phyloP scores from a whole-genome alignment of 2,329 filamentous ascomycete genomes.

The Penicillium brevicompactum region DNA sequence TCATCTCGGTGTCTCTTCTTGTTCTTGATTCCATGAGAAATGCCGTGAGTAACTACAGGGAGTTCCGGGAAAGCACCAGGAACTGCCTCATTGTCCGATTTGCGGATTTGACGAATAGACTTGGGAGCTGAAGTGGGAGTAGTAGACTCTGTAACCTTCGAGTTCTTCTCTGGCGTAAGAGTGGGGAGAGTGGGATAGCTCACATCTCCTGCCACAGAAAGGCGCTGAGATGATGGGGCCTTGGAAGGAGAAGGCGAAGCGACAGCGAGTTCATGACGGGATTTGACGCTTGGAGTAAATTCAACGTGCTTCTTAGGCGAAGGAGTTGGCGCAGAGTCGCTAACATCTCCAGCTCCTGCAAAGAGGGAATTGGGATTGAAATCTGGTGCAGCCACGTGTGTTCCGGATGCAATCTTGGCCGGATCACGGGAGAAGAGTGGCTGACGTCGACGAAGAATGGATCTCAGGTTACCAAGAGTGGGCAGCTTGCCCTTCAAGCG shows the following conservation, averaged over 20 bases:
- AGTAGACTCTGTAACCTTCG: conserved; percentile 11
- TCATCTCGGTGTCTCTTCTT: conserved; percentile 43
- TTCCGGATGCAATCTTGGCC: conserved; percentile 61
- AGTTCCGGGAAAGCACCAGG: conserved; percentile 29
- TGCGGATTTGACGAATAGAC: conserved; percentile 45
- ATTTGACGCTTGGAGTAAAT: conserved; percentile 72
- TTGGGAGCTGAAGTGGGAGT: conserved; percentile 26
- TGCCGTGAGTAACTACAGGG: conserved; percentile 42
- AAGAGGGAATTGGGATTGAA: conserved; percentile 56
- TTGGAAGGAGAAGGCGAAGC: conserved; percentile 47
- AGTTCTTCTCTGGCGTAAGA: conserved; percentile 39
- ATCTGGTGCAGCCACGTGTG: conserved; percentile 49
- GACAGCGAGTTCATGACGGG: conserved; percentile 37
- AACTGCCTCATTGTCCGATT: conserved; percentile 28
- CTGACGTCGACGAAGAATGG: conserved; percentile 63
- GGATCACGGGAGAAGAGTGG: conserved; percentile 63
- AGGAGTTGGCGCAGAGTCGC: conserved; percentile 59
- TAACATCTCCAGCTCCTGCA: conserved; percentile 27
- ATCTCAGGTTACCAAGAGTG: conserved; percentile 58
- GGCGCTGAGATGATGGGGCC: conserved; percentile 28
- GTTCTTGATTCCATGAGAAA: conserved; percentile 43
- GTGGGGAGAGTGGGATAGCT: conserved; percentile 41
- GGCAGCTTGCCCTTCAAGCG: conserved; percentile 49
- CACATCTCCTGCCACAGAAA: conserved; percentile 29
- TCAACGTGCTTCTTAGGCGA: conserved; percentile 77